Percentiles rank a stretch among this genome's conserved stretches.
Conservation (phyloP, 2,329 filamentous ascomycete species). For the Phialemoniopsis sp. region DNA sequence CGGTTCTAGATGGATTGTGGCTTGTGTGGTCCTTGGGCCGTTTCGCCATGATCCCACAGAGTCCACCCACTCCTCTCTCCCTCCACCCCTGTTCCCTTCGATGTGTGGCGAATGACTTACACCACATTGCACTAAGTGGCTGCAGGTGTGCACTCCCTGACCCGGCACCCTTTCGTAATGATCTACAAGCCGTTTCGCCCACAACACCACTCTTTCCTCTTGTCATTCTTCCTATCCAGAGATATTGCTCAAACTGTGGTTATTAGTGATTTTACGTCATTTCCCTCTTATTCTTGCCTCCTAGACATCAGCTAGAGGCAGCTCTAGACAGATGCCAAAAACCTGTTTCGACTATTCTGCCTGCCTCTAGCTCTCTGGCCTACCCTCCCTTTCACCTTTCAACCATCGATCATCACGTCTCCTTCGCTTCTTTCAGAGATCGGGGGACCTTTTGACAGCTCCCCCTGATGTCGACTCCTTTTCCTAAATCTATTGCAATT, state of each 20-base stretch:
- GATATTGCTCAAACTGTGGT: too few species aligned
- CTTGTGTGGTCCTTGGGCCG: slow-evolving; percentile 8
- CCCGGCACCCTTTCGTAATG: slow-evolving; percentile 3
- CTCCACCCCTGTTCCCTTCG: neutral
- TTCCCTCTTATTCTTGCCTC: slow-evolving; percentile 38
- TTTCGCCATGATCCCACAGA: slow-evolving; percentile 11
- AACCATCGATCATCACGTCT: too few species aligned
- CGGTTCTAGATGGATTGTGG: slow-evolving; percentile 13
- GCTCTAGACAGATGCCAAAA: too few species aligned
- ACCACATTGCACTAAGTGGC: neutral
- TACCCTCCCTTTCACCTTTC: too few species aligned
- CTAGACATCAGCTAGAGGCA: neutral
- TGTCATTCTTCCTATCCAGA: neutral
- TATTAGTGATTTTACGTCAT: neutral
- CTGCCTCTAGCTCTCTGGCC: too few species aligned
- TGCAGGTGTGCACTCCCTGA: neutral
- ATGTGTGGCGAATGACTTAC: neutral
- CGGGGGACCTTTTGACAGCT: neutral
- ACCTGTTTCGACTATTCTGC: too few species aligned
- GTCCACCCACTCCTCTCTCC: neutral
- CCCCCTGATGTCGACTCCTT: neutral
- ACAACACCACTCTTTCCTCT: neutral
- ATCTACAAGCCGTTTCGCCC: slow-evolving; percentile 2
- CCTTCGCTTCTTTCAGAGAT: too few species aligned
- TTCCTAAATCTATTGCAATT: too few species aligned